Evolutionary conservation across 2,329 filamentous ascomycete genomes (phyloP).

Genomic region (Colletotrichum tropicicola): DNA sequence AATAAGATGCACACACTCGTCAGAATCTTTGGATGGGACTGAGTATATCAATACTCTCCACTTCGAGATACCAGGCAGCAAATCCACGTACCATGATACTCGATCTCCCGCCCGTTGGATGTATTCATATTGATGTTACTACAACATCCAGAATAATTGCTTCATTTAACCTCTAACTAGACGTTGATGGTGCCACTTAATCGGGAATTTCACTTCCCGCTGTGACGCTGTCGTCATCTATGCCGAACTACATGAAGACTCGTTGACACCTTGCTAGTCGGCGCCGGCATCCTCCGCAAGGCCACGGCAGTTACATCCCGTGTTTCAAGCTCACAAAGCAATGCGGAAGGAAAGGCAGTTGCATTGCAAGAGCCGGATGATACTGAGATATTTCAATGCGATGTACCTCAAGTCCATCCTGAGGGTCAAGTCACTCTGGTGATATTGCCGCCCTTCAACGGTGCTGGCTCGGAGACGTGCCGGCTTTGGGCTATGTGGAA

Average conservation of each 20-base stretch:
- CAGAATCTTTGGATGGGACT: too few species aligned
- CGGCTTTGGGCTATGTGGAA: background rate
- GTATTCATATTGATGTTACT: too few species aligned
- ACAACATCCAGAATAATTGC: too few species aligned
- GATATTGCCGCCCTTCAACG: background rate
- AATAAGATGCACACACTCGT: too few species aligned
- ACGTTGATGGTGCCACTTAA: background rate
- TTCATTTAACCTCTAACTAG: too few species aligned
- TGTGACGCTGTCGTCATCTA: background rate
- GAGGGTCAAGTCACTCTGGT: background rate
- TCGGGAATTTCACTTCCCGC: background rate
- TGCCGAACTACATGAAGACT: background rate
- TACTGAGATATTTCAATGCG: background rate
- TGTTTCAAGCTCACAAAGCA: background rate
- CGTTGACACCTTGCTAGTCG: background rate
- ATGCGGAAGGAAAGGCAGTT: background rate
- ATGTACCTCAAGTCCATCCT: background rate
- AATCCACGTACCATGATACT: too few species aligned
- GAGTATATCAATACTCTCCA: too few species aligned
- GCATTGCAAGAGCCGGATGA: background rate
- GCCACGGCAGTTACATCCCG: background rate
- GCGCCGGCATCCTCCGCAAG: background rate
- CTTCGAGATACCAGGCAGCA: too few species aligned
- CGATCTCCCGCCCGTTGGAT: too few species aligned
- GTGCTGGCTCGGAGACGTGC: background rate